Conservation (phyloP, 2,329 filamentous ascomycete genomes). For the Periconia macrospinosa region DNA sequence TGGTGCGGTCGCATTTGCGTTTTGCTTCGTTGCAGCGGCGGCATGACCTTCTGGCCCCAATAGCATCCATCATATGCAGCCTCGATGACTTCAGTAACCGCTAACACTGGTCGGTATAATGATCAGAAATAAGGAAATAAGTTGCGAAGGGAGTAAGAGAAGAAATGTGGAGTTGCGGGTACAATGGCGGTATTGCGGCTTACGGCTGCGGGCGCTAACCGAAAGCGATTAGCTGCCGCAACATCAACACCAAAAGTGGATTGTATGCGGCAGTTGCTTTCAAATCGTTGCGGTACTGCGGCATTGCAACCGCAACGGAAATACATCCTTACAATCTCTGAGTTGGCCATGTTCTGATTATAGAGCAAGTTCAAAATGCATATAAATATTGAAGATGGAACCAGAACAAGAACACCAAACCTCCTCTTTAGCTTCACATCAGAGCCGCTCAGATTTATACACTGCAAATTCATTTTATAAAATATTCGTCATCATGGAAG, state of each 20-base stretch:
- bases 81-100: too few relatives aligned
- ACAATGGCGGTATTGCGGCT: background rate
- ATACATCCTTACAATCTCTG: background rate
- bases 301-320: background rate
- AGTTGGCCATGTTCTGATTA: too few relatives aligned
- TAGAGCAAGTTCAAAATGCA: background rate
- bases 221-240: constrained; percentile 10
- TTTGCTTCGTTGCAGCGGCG: constrained; percentile 6
- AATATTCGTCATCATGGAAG: background rate
- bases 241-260: background rate
- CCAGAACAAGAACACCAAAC: background rate
- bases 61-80: constrained; percentile 1
- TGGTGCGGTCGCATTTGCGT: constrained; percentile 7
- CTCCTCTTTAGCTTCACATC: background rate
- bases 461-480: background rate
- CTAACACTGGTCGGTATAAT: too few relatives aligned
- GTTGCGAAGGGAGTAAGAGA: too few relatives aligned
- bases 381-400: background rate
- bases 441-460: background rate
- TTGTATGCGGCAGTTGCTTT: background rate
- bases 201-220: constrained; percentile 5
- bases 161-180: background rate
- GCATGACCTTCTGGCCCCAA: constrained; percentile 7
- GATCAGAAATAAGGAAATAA: too few relatives aligned
- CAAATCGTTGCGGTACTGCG: background rate